Evolutionary conservation across 2,329 filamentous ascomycete genomes (phyloP), one percentile per base, ranked within the genome.

Genomic region (Ophiostoma pallidulum): DNA sequence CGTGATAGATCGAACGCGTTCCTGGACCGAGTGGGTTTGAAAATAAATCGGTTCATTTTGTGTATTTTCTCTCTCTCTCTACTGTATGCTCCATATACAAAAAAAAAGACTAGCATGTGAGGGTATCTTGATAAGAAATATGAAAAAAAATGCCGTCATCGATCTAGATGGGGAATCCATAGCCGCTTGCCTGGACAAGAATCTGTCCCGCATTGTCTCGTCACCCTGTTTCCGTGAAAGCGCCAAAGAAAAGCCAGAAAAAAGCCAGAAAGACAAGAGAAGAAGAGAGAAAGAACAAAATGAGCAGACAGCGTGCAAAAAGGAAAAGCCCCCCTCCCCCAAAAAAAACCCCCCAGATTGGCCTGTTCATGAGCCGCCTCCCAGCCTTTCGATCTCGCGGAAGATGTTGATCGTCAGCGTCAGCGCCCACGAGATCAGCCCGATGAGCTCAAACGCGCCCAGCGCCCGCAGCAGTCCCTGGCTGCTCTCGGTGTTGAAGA

Each of bases 391-490:
- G n/a, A 58, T 54, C 24, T 55, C 56, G 8, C 56, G 51, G 40
- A 58, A 58, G 5, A 57, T 47, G 26, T 58, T 58, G 16, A 57
- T 57, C 2, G 53, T 57, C 29, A 58, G 42, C 20, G 56, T 58
- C 54, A 57, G 31, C 3, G 54, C 51, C 56, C 56, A 58, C 10
- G 56, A 53, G 5, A 54, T 45, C 10, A 58, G 45, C 0, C 56
- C 56, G 14, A 58, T 53, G 16, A 58, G 50, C 48, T 58, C 56
- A 44, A 57, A 58, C 1, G 51, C 55, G 9, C 47, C 53, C 4
- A 58, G 48, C 0, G 54, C 44, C n/a, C 47, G 48, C 28, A 58
- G 37, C 14, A 56, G 45, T 8, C 44, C 38, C 28, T 48, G 44
- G 36, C 52, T 53, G 29, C 12, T n/a, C 8, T 39, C 38, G 1